These are phyloP conservation scores for Suillus fuscotomentosus DNA, from an alignment of 768 basidiomycete species.

Conservation along the genomic window DNA sequence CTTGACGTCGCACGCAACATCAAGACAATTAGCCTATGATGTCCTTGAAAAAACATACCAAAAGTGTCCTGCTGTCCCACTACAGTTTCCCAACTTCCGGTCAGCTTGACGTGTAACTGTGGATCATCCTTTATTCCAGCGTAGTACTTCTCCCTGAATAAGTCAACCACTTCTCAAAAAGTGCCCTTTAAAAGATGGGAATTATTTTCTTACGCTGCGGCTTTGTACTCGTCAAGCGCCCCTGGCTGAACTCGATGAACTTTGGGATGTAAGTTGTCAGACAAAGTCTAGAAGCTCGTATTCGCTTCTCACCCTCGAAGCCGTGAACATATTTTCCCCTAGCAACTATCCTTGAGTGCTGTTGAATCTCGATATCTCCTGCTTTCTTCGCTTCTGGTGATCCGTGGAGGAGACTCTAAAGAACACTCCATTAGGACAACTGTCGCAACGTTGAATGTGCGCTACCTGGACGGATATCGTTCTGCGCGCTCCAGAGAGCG, in stretches of 20 bases:
- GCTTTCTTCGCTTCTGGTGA: conserved; percentile 85
- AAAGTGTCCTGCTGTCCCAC: conserved; percentile 91
- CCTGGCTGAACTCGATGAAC: conserved; percentile 87
- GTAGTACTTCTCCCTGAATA: conserved; percentile 77
- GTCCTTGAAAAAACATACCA: conserved; percentile 33
- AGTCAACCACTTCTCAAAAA: conserved; percentile 10
- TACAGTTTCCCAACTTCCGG: conserved; percentile 90
- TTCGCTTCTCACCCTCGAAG: conserved; percentile 61
- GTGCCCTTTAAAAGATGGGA: conserved; percentile 3
- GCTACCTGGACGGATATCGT: conserved; percentile 65
- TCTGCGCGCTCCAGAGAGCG: conserved; percentile 35
- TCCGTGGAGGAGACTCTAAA: conserved; percentile 87
- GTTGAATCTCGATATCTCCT: conserved; percentile 70
- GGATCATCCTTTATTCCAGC: conserved; percentile 72
- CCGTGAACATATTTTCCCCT: conserved; percentile 94
- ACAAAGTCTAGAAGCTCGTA: not conserved
- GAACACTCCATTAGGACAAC: conserved; percentile 25
- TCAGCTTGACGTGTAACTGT: conserved; percentile 79
- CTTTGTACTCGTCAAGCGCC: conserved; percentile 79
- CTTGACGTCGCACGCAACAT: conserved; percentile 22
- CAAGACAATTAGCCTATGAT: not conserved
- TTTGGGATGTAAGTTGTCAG: conserved; percentile 30
- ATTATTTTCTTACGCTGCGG: conserved; percentile 66
- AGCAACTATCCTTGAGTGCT: conserved; percentile 88
- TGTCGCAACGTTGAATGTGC: conserved; percentile 18